Conservation (phyloP, 345 rosid species). For the Acer negundo region DNA sequence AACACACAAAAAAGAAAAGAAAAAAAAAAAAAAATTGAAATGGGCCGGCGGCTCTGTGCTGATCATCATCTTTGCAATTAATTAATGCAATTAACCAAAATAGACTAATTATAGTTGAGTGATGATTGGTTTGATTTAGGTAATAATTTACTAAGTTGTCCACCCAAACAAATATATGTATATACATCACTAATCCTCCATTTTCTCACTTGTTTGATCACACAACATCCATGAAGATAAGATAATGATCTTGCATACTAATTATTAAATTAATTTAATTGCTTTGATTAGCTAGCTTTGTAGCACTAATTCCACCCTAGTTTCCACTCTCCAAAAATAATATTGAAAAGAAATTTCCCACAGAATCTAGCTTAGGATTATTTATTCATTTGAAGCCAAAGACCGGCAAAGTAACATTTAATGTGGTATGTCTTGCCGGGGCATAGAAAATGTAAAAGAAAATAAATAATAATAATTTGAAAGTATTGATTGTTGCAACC, state of each 20-base stretch:
- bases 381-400: neutral
- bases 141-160: slow-evolving; percentile 22
- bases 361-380: neutral
- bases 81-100: slow-evolving; percentile 10
- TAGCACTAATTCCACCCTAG: slow-evolving; percentile 21
- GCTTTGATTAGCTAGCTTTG: slow-evolving; percentile 17
- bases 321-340: slow-evolving; percentile 18
- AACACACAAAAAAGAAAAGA: neutral
- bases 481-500: slow-evolving; percentile 12
- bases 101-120: slow-evolving; percentile 16
- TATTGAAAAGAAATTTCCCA: neutral
- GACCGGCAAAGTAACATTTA: neutral
- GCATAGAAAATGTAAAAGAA: neutral
- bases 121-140: slow-evolving; percentile 29
- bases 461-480: neutral
- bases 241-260: slow-evolving; percentile 17
- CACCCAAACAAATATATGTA: slow-evolving; percentile 16
- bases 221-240: slow-evolving; percentile 29
- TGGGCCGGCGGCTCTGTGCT: slow-evolving; percentile 14
- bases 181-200: slow-evolving; percentile 28
- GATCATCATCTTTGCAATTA: slow-evolving; percentile 18
- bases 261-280: slow-evolving; percentile 11
- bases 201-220: slow-evolving; percentile 33
- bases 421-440: slow-evolving; percentile 8
- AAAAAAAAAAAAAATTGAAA: neutral